phyloP scores from a whole-genome alignment of 306 rosid genomes.

The Trichosanthes cucumerina region DNA sequence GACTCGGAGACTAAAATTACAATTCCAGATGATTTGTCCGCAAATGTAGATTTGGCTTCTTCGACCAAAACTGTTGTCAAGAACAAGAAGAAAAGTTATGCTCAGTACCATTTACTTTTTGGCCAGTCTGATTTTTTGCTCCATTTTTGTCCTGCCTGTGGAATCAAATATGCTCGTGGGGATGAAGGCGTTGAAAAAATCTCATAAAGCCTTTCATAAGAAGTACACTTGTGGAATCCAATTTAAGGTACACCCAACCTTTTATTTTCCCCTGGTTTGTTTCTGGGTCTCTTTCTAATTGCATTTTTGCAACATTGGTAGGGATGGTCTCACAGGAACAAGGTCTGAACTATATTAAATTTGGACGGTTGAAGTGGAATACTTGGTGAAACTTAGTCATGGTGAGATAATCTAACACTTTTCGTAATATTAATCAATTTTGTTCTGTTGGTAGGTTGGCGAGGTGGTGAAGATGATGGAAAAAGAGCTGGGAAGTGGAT shows the following conservation, averaged over 20 bases:
- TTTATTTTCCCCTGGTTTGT: conserved; percentile 4
- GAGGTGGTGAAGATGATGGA: conserved; percentile 72
- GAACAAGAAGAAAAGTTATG: conserved; percentile 82
- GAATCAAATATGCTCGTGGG: conserved; percentile 59
- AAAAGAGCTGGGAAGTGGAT: conserved; percentile 58
- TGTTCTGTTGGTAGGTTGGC: conserved; percentile 31
- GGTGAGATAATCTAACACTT: neutral
- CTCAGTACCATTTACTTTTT: conserved; percentile 62
- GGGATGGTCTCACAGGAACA: conserved; percentile 60
- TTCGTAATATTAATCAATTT: neutral
- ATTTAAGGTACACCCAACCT: conserved; percentile 36
- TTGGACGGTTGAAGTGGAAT: neutral
- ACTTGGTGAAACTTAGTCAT: neutral
- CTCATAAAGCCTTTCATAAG: conserved; percentile 61
- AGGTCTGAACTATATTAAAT: conserved; percentile 48
- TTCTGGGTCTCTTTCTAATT: neutral
- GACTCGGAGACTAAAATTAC: neutral
- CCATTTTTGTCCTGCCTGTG: conserved; percentile 48
- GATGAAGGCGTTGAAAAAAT: conserved; percentile 49
- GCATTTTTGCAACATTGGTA: conserved; percentile 8
- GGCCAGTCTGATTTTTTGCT: conserved; percentile 72
- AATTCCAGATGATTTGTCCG: neutral
- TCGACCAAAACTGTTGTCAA: conserved; percentile 28
- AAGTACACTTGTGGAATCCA: conserved; percentile 48
- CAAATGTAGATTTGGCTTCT: neutral